Conservation (phyloP, 768 basidiomycete genomes). For the Tubosaeta sp. region DNA sequence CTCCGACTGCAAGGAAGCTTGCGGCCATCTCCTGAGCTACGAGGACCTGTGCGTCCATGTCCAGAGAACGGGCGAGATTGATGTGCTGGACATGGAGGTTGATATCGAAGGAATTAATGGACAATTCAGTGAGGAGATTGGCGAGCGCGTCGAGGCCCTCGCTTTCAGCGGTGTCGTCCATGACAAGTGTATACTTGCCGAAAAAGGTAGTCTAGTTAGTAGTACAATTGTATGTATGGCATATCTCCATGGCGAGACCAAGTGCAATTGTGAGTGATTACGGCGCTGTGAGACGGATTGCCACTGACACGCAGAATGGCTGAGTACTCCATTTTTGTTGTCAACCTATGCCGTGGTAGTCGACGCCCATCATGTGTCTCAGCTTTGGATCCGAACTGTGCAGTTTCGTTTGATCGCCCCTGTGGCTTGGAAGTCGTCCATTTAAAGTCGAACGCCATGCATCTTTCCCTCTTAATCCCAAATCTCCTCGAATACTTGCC, state of each 20-base stretch:
- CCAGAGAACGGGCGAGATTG: constrained; percentile 50
- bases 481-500: constrained; percentile 13
- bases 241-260: background rate
- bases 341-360: background rate
- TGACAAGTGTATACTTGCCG: constrained; percentile 18
- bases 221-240: too few relatives aligned
- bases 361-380: background rate
- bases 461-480: constrained; percentile 13
- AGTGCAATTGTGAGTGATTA: background rate
- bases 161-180: constrained; percentile 44
- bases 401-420: constrained; percentile 20
- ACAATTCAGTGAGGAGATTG: constrained; percentile 53
- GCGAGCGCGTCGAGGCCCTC: constrained; percentile 62
- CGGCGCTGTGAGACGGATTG: too few relatives aligned
- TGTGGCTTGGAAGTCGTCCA: constrained; percentile 25
- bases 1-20: constrained; percentile 57
- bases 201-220: too few relatives aligned
- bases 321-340: constrained; percentile 21
- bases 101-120: constrained; percentile 57
- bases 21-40: constrained; percentile 66
- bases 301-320: constrained; percentile 9
- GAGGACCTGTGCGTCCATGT: constrained; percentile 54
- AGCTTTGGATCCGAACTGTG: constrained; percentile 12
- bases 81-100: constrained; percentile 66
- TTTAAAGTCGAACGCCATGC: constrained; percentile 20